These are phyloP conservation scores for Nigrospora oryzae DNA, from an alignment of 2,329 filamentous ascomycete species.

Conservation along the genomic window DNA sequence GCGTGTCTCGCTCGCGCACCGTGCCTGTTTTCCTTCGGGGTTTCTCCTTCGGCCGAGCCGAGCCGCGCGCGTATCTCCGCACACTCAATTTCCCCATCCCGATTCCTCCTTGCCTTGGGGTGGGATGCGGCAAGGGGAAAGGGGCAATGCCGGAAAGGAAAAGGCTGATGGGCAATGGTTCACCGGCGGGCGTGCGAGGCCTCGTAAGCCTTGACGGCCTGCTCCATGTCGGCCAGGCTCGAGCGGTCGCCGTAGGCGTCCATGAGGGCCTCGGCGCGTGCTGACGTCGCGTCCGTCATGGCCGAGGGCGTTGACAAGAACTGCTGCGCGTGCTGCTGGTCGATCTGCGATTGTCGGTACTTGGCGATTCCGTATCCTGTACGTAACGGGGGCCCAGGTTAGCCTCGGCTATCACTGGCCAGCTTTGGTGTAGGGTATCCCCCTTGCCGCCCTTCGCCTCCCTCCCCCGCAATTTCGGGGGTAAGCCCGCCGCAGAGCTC, in stretches of 20 bases:
- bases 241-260: conserved; percentile 42
- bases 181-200: background rate
- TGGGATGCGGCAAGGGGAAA: no score
- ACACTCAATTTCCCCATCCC: no score
- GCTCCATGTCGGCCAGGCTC: conserved; percentile 38
- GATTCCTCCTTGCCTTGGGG: no score
- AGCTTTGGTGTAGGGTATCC: no score
- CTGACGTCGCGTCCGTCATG: conserved; percentile 4
- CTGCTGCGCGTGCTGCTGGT: conserved; percentile 10
- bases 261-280: conserved; percentile 30
- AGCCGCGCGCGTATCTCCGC: no score
- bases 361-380: conserved; percentile 20
- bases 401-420: background rate
- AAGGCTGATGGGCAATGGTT: no score
- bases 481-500: no score
- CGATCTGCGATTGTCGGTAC: conserved; percentile 14
- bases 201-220: conserved; percentile 38
- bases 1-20: no score
- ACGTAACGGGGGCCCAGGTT: background rate
- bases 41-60: no score
- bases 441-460: no score
- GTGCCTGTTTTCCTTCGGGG: no score
- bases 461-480: background rate
- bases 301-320: background rate
- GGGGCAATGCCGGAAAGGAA: no score